Base-by-base conservation (phyloP, 805 yeast species). In the Teunomyces lycoperdinae region DNA sequence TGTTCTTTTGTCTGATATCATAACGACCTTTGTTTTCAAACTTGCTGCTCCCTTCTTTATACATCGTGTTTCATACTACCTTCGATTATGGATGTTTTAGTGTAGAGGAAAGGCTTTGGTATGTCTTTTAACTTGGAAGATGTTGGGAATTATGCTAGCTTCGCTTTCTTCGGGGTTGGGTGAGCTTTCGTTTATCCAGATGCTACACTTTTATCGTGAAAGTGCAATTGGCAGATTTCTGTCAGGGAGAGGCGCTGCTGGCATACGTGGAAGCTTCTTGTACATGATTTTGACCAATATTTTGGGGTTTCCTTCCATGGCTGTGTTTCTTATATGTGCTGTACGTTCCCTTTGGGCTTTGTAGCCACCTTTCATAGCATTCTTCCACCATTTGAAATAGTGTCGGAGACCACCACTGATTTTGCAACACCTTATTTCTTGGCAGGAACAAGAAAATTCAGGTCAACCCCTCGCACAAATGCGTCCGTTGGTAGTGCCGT, bases 191-290 rank as follows among this genome's bases (percentile, higher is more conserved):
- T 92, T 92, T 55, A 67, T 92, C 38, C 96, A 88, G 62, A 68
- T 92, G 64, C 89, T 97, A 1, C 96, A 91, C 61, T 85, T 73
- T 57, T 89, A 82, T 63, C 47, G 53, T n/a, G 76, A 73, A 14
- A 73, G 74, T 13, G 73, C 95, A 3, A 70, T 92, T 41, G 81
- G 84, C 43, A 97, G 96, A 0, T 92, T 95, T 81, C 87, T 96
- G 16, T 80, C 90, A 6, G 99, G 99, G 1, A 92, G 98, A 0
- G 98, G 99, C 3, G 96, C 89, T 14, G 98, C 99, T 1, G 99
- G 99, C 0, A 64, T 92, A 4, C 77, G 80, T 14, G 99, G 98
- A 0, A 81, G 91, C 47, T 87, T 86, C 45, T 60, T 78, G 10
- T 91, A 80, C 59, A 58, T 92, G 76, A 54, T 85, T 1, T 51